Evolutionary conservation across 2,329 filamentous ascomycete species (phyloP).

Genomic region (Aspergillus pseudoglaucus): DNA sequence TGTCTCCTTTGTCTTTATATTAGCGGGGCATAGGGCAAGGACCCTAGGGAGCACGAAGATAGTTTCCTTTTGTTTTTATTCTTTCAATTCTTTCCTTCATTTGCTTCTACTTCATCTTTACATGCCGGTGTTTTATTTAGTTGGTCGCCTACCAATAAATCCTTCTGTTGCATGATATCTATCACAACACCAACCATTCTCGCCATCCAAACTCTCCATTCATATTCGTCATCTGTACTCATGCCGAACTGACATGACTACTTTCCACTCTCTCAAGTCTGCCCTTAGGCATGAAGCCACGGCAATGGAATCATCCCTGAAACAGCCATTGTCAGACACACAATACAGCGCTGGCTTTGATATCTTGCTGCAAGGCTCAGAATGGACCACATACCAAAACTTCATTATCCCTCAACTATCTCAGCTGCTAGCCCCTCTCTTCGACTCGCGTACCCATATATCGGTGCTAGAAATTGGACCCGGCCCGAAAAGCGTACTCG

Average conservation of each 20-base stretch:
- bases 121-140: too few relatives aligned
- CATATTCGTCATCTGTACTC: not conserved
- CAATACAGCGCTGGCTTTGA: slow-evolving; percentile 48
- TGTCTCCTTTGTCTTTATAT: too few relatives aligned
- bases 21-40: too few relatives aligned
- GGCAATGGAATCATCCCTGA: not conserved
- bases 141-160: too few relatives aligned
- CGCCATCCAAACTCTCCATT: not conserved
- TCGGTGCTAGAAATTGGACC: slow-evolving; percentile 57
- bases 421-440: slow-evolving; percentile 35
- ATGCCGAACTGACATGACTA: slow-evolving; percentile 32
- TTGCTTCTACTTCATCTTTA: too few relatives aligned
- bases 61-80: too few relatives aligned
- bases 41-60: too few relatives aligned
- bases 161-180: too few relatives aligned
- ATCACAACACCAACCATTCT: not conserved
- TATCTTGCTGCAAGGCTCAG: slow-evolving; percentile 29
- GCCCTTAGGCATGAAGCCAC: slow-evolving; percentile 4
- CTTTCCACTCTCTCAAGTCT: slow-evolving; percentile 42
- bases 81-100: too few relatives aligned
- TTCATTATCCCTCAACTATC: slow-evolving; percentile 46
- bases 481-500: slow-evolving; percentile 51
- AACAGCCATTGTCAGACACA: slow-evolving; percentile 23
- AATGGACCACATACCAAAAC: slow-evolving; percentile 35
- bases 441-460: slow-evolving; percentile 37